A percentile compares a stretch with the other conserved stretches of the same genome.
These are phyloP conservation scores for Cyberlindnera misumaiensis DNA, from an alignment of 805 yeast species.

Conservation along the genomic window DNA sequence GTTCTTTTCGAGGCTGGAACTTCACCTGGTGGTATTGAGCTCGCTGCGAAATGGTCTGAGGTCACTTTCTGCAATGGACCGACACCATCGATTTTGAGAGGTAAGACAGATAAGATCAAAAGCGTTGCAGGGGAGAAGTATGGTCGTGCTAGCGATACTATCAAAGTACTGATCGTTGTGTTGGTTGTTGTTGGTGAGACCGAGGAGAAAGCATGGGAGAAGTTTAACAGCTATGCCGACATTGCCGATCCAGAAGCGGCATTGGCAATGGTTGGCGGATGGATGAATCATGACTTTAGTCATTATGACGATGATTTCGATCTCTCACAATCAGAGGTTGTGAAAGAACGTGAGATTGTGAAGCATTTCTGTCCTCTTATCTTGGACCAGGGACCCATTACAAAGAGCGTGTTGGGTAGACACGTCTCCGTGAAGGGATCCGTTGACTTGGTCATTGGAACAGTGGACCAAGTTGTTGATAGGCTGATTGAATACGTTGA, in stretches of 20 bases:
- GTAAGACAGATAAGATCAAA: constrained; percentile 27
- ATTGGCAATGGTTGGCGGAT: constrained; percentile 37
- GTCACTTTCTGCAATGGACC: constrained; percentile 33
- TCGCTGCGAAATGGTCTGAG: constrained; percentile 39
- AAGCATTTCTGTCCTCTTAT: constrained; percentile 13
- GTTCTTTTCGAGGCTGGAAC: constrained; percentile 40
- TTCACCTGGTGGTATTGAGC: constrained; percentile 33
- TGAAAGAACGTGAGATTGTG: constrained; percentile 26
- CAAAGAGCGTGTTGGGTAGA: constrained; percentile 20
- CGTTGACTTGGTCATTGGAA: constrained; percentile 27
- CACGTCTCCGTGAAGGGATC: constrained; percentile 22
- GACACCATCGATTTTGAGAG: constrained; percentile 26
- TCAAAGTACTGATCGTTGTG: constrained; percentile 33
- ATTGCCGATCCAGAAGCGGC: constrained; percentile 38
- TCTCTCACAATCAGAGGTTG: constrained; percentile 25
- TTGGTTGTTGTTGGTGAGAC: constrained; percentile 34
- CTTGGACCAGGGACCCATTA: constrained; percentile 23
- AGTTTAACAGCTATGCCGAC: constrained; percentile 26
- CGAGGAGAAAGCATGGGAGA: constrained; percentile 34
- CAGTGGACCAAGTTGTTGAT: constrained; percentile 32
- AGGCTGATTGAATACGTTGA: constrained; percentile 33
- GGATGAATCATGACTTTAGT: constrained; percentile 37
- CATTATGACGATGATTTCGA: constrained; percentile 32
- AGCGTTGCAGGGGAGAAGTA: constrained; percentile 27
- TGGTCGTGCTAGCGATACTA: constrained; percentile 29